phyloP scores from a whole-genome alignment of 257 asterid genomes.

The Nicotiana knightiana region DNA sequence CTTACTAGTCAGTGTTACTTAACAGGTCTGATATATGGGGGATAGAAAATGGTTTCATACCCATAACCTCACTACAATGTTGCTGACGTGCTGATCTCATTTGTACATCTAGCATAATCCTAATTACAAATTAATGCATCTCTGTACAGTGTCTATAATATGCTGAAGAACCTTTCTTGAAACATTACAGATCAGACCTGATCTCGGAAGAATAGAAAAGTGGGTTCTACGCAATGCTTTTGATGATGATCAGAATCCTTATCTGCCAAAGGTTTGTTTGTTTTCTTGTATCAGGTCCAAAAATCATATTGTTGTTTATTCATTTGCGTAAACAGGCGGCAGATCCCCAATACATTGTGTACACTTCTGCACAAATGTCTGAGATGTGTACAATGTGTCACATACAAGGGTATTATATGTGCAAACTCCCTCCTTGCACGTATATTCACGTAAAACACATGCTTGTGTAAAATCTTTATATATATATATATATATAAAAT shows the following conservation, averaged over 20 bases:
- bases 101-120: not conserved
- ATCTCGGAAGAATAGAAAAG: constrained; percentile 92
- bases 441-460: not conserved
- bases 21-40: not conserved
- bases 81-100: not conserved
- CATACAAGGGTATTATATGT: not conserved
- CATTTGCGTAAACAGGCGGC: not conserved
- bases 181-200: constrained; percentile 60
- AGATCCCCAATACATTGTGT: not conserved
- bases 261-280: constrained; percentile 78
- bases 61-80: not conserved
- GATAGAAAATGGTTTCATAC: not conserved
- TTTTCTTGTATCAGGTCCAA: constrained; percentile 10
- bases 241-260: constrained; percentile 84
- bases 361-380: not conserved
- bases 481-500: not conserved
- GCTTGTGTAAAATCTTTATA: not conserved
- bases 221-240: constrained; percentile 74
- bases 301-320: not conserved
- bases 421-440: not conserved
- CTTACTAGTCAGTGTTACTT: not conserved
- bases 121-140: not conserved
- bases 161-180: not conserved
- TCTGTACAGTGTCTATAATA: not conserved
- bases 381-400: not conserved